Evolutionary conservation across 148 eudicot genomes (phyloP).

Genomic region (Chenopodium album): DNA sequence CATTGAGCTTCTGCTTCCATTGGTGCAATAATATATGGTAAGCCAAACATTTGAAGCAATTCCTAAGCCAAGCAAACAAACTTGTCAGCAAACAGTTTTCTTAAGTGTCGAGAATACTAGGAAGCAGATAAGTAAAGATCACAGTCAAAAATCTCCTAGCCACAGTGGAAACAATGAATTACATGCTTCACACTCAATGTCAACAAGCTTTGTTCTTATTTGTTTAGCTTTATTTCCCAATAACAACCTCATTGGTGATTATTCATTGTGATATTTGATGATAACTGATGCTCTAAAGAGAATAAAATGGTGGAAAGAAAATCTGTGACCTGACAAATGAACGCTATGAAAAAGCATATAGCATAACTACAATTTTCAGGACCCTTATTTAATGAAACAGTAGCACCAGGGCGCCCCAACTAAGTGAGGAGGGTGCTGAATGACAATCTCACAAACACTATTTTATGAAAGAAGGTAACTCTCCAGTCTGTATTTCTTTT

Average conservation of each 20-base stretch:
- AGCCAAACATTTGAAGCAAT: conserved; percentile 98
- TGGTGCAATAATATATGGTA: conserved; percentile 97
- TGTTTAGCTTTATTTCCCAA: not conserved
- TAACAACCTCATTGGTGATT: not conserved
- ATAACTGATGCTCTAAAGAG: not conserved
- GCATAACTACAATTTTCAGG: not conserved
- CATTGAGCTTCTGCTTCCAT: conserved; percentile 99
- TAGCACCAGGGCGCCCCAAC: not conserved
- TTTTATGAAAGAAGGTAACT: not conserved
- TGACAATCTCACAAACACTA: not conserved
- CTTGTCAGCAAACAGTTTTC: not conserved
- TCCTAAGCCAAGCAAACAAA: conserved; percentile 52
- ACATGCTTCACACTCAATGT: not conserved
- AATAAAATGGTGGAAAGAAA: not conserved
- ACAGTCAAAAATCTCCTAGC: not conserved
- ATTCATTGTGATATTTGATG: not conserved
- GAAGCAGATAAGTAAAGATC: not conserved
- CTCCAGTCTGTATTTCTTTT: not conserved
- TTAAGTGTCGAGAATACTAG: not conserved
- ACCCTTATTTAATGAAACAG: not conserved
- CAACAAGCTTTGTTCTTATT: not conserved
- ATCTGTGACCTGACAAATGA: not conserved
- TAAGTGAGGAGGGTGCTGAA: not conserved
- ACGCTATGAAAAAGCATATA: conserved; percentile 1
- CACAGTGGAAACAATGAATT: not conserved